These are phyloP conservation scores for Quercus dentata DNA, from an alignment of 306 rosid genomes.

Conservation along the genomic window DNA sequence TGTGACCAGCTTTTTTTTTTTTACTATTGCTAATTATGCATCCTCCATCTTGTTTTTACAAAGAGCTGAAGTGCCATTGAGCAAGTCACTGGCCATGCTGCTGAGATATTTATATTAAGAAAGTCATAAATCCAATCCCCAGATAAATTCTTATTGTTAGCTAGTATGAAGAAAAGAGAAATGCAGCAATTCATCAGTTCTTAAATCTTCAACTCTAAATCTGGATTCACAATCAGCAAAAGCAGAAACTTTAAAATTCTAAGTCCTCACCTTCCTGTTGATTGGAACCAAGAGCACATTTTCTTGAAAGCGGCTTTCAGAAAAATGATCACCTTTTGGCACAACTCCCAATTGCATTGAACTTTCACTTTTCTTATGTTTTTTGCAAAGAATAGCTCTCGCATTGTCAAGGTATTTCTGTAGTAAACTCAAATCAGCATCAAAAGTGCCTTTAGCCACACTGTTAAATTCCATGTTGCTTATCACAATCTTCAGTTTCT, in stretches of 20 bases:
- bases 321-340: slow-evolving; percentile 31
- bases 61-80: too few relatives aligned
- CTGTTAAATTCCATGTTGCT: slow-evolving; percentile 32
- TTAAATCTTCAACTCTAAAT: neutral
- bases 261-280: slow-evolving; percentile 54
- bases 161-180: neutral
- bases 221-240: neutral
- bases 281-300: slow-evolving; percentile 26
- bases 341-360: slow-evolving; percentile 14
- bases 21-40: too few relatives aligned
- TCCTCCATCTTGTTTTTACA: too few relatives aligned
- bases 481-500: slow-evolving; percentile 45
- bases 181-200: neutral
- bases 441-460: slow-evolving; percentile 26
- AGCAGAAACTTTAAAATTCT: neutral
- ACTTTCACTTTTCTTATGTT: slow-evolving; percentile 28
- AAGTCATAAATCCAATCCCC: neutral
- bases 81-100: too few relatives aligned
- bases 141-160: neutral
- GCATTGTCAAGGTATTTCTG: slow-evolving; percentile 46
- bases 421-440: slow-evolving; percentile 45
- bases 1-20: too few relatives aligned
- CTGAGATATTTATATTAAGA: too few relatives aligned
- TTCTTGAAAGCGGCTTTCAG: slow-evolving; percentile 34
- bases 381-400: slow-evolving; percentile 39